Percentiles rank a stretch among this genome's conserved stretches.
phyloP scores from a whole-genome alignment of 2,329 filamentous ascomycete genomes.

The Cercospora nicotianae region DNA sequence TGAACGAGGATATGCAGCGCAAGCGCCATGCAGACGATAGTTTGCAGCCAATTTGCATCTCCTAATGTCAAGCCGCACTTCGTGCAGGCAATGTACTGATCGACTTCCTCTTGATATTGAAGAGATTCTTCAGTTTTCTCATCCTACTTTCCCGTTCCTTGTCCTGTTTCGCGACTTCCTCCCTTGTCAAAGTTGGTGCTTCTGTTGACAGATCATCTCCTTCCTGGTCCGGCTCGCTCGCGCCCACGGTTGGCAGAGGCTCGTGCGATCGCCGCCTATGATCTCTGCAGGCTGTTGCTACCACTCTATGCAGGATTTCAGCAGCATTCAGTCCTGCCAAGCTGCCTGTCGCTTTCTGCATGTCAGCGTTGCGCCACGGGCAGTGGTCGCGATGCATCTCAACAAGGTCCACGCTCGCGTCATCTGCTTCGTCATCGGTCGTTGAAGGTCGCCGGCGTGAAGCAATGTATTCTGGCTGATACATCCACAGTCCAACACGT shows the following conservation, averaged over 20 bases:
- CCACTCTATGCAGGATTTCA: conserved; percentile 37
- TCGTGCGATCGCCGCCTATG: conserved; percentile 33
- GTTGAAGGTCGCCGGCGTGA: conserved; percentile 14
- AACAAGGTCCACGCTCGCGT: conserved; percentile 32
- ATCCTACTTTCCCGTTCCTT: conserved; percentile 39
- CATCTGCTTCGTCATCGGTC: conserved; percentile 46
- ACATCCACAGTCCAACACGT: conserved; percentile 90
- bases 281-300: conserved; percentile 36
- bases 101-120: conserved; percentile 36
- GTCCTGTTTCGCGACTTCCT: conserved; percentile 37
- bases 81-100: conserved; percentile 19
- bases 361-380: conserved; percentile 39
- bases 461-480: conserved; percentile 58
- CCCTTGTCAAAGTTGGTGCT: conserved; percentile 24
- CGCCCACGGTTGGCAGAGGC: conserved; percentile 1
- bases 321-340: conserved; percentile 36
- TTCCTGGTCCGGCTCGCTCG: conserved; percentile 12
- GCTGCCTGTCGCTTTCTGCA: conserved; percentile 38
- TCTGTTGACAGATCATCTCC: conserved; percentile 5
- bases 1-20: background rate
- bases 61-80: conserved; percentile 4
- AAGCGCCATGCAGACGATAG: background rate
- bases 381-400: conserved; percentile 42
- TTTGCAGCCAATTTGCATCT: background rate
- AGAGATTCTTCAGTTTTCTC: conserved; percentile 38